Conservation (phyloP, 148 eudicot species). For the Rhododendron vialii region DNA sequence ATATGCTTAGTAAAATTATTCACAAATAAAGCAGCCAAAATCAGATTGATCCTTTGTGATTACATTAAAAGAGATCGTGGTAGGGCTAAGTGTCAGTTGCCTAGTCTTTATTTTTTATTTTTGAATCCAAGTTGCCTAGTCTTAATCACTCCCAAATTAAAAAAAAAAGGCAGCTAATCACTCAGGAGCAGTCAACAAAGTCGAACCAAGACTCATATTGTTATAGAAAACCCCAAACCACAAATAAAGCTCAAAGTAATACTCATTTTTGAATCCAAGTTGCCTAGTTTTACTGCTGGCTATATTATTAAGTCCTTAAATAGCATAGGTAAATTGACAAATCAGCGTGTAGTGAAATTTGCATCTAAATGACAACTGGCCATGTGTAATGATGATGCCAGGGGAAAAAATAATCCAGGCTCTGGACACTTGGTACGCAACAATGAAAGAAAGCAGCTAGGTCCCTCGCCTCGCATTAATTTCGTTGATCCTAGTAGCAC, state of each 20-base stretch:
- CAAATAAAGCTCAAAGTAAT: too few relatives aligned
- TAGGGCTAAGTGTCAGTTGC: slow-evolving; percentile 8
- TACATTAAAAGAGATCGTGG: neutral
- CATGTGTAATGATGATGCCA: neutral
- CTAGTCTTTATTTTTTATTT: neutral
- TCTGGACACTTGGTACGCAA: neutral
- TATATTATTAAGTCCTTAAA: neutral
- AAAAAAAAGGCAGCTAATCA: neutral
- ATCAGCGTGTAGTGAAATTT: neutral
- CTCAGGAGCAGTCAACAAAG: neutral
- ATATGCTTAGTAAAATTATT: neutral
- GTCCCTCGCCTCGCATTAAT: neutral
- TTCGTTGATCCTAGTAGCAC: neutral
- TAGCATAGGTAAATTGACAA: neutral
- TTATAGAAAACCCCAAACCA: neutral
- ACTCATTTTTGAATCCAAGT: too few relatives aligned
- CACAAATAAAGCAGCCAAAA: neutral
- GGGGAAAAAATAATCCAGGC: neutral
- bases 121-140: slow-evolving; percentile 3
- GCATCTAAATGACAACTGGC: neutral
- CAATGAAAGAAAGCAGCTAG: neutral
- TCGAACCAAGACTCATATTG: neutral
- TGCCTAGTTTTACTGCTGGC: too few relatives aligned
- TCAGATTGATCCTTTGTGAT: neutral
- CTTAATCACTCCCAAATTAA: neutral